Base-by-base conservation (phyloP, 2,329 filamentous ascomycete species). In the Penicillium sp. region DNA sequence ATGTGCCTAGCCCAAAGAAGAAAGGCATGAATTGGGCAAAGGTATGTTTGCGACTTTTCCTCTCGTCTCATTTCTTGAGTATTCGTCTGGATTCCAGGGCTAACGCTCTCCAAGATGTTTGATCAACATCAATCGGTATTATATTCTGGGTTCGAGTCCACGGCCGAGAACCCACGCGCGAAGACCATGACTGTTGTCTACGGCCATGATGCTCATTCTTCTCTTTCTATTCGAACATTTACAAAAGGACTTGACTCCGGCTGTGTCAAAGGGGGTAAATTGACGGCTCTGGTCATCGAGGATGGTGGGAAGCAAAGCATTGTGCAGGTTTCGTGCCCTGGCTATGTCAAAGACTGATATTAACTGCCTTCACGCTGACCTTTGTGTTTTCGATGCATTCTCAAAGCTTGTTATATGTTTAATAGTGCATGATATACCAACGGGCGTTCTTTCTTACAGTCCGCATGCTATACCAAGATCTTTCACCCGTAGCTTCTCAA, bases 201-300 rank as follows among this genome's bases (percentile, higher is more conserved):
- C 72, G 92, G 92, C 5, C 93, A 97, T 69, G 90, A 97, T 69
- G 84, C 90, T 21, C 86, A 87, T 65, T 75, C 76, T 3, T 92
- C 91, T 0, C 81, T 95, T 24, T 81, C 83, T 65, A 73, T 88
- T 16, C 72, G 83, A 46, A 79, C 82, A 45, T 95, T 90, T 72
- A 89, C 88, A 4, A 90, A 92, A 67, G 94, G 94, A 0, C 78
- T 97, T 44, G 94, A 97, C 72, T 89, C 88, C 0, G 88, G 86
- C 0, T 97, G 94, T 70, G 85, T 90, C 3, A 83, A 83, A 58
- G 92, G 92, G 10, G 86, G 86, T 1, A 79, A 84, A 58, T 77
- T 99, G 60, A 90, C 88, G 1, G 92, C 89, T 1, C 72, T 96
- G 54, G 79, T 97, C 2, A 83, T 97, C 34, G 83, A 88, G 62